A percentile compares a stretch with the other conserved stretches of the same genome.
These are phyloP conservation scores for Alternaria infectoria DNA, from an alignment of 2,329 filamentous ascomycete genomes.

Conservation along the genomic window DNA sequence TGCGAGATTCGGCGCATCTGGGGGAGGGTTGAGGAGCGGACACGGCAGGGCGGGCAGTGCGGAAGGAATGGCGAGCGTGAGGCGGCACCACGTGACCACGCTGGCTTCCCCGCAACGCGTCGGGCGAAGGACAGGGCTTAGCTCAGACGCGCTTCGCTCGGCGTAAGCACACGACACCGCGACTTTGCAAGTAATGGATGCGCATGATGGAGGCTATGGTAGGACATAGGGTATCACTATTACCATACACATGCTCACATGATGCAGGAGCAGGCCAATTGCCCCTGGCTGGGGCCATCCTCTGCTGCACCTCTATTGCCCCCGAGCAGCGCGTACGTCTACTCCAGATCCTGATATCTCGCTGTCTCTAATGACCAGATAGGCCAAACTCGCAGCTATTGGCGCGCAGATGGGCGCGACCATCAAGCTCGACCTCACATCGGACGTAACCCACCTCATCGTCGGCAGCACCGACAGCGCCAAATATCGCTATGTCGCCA, in stretches of 20 bases:
- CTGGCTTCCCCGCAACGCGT: slow-evolving; percentile 28
- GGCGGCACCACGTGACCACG: slow-evolving; percentile 7
- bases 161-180: slow-evolving; percentile 25
- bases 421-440: slow-evolving; percentile 92
- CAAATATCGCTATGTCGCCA: slow-evolving; percentile 95
- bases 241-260: slow-evolving; percentile 7
- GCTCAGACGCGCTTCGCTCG: slow-evolving; percentile 19
- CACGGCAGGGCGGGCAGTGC: background rate
- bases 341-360: background rate
- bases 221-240: too few relatives aligned
- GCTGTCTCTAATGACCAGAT: slow-evolving; percentile 8
- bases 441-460: slow-evolving; percentile 91
- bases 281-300: slow-evolving; percentile 66
- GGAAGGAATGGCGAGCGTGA: slow-evolving; percentile 9
- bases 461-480: slow-evolving; percentile 87
- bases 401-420: slow-evolving; percentile 82
- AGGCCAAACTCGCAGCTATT: slow-evolving; percentile 65
- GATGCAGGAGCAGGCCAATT: slow-evolving; percentile 39
- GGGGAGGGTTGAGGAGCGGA: background rate
- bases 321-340: slow-evolving; percentile 73
- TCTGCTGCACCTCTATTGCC: slow-evolving; percentile 87
- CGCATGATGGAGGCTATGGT: slow-evolving; percentile 35
- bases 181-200: slow-evolving; percentile 29
- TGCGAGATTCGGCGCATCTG: slow-evolving; percentile 3
- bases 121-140: slow-evolving; percentile 3